Base-by-base conservation (phyloP, 139 green algal genomes). In the Microglena sp. region DNA sequence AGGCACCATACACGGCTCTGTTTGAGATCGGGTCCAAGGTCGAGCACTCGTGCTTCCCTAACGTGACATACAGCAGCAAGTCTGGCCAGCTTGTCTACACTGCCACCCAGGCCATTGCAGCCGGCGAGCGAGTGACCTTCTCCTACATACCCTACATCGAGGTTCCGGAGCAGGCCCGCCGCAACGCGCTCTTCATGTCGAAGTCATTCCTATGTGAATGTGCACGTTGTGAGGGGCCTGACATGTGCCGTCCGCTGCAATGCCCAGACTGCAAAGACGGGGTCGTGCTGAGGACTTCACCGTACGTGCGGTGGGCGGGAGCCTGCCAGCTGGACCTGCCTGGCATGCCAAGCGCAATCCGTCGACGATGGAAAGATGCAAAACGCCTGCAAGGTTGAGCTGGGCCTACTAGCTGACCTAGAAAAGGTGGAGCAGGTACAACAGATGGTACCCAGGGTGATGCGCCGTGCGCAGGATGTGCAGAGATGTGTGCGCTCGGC, bases 11-110 rank as follows among this genome's bases (percentile, higher is more conserved):
- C 40, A 24, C 40, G 40, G 40, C 40, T 18, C 40, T 50, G 40
- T 50, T 50, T 50, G 40, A 24, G 40, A 50, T 50, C 40, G 40
- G 40, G 15, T 50, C 40, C 40, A 50, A 50, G 40, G 40, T 50
- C 40, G 40, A 50, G 40, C 40, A 50, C 40, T 50, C 40, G 40
- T 50, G 40, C 40, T 18, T 50, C 15, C 40, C 40, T 24, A 50
- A 50, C 40, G 18, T 18, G 40, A 50, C 15, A 11, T 50, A 50
- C 40, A 18, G 40, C 40, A 50, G 40, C 40, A 50, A 18, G 40
- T 11, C 40, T 24, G 40, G 18, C 40, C 40, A 50, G 40, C 40
- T 50, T 18, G 18, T 50, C 11, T 50, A 50, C 40, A 50, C 40
- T 24, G 40, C 40, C 18, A 18, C 18, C 15, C 11, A 18, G 40